phyloP scores from a whole-genome alignment of 371 early-diverging fungal species.

The Rhizopus arrhizus region DNA sequence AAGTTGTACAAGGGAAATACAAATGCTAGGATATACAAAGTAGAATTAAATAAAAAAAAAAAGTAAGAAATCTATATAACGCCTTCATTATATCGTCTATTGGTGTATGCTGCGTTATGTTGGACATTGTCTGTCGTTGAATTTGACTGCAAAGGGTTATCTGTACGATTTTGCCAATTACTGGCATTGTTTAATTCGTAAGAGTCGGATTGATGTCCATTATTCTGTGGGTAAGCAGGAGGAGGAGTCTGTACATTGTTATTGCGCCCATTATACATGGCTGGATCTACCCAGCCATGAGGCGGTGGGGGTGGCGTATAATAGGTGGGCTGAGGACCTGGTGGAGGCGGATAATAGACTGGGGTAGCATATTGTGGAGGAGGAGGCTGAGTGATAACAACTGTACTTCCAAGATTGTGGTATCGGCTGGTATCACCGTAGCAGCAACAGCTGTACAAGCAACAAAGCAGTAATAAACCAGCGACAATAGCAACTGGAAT shows the following conservation, averaged over 20 bases:
- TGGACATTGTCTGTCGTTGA: too few species aligned
- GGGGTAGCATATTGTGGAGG: slow-evolving; percentile 23
- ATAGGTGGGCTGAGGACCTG: slow-evolving; percentile 14
- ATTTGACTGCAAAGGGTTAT: neutral
- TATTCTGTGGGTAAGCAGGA: slow-evolving; percentile 23
- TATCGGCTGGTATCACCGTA: slow-evolving; percentile 27
- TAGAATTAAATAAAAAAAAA: too few species aligned
- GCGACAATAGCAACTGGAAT: slow-evolving; percentile 63
- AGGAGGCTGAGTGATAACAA: slow-evolving; percentile 25
- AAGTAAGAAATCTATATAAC: too few species aligned
- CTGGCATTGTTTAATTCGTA: slow-evolving; percentile 30
- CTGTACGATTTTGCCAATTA: slow-evolving; percentile 12
- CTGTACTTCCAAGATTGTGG: slow-evolving; percentile 25
- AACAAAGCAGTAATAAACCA: slow-evolving; percentile 57
- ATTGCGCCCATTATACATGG: slow-evolving; percentile 49
- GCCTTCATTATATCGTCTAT: too few species aligned
- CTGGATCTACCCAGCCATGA: slow-evolving; percentile 59
- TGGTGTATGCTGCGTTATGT: too few species aligned
- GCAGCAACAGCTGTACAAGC: slow-evolving; percentile 59
- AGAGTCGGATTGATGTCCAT: slow-evolving; percentile 7
- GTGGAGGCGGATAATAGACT: slow-evolving; percentile 32
- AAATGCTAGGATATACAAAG: too few species aligned
- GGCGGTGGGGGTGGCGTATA: slow-evolving; percentile 16
- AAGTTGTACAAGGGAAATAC: too few species aligned
- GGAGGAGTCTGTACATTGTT: slow-evolving; percentile 23